Base-by-base conservation (phyloP, 495 filamentous ascomycete species). In the Neurospora sp. region DNA sequence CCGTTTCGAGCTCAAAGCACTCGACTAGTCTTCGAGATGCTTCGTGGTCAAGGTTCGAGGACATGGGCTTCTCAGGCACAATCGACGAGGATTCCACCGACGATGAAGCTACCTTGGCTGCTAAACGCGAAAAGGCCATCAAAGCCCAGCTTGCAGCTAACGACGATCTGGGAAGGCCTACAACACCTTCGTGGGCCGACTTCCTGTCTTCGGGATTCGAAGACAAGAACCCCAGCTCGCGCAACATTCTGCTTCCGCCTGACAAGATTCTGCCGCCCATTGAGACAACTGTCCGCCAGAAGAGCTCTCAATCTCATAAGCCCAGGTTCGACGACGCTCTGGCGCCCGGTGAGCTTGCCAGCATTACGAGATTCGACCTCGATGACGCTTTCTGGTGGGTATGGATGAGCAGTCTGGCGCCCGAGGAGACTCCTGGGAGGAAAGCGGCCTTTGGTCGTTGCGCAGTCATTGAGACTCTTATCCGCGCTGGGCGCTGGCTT, bases 301-400 rank as follows among this genome's bases (percentile, higher is more conserved):
- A 90, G 71, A 97, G 93, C 81, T 95, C 94, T 3, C 93, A 95
- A 80, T 97, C 94, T n/a, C 91, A 97, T 78, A 88, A 87, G 68
- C 89, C 90, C 12, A 86, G 87, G 61, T 78, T 90, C 18, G 89
- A 93, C 42, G 80, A 85, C 35, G 81, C 89, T 59, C 84, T 98
- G 3, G 94, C 97, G 71, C 96, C 95, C 3, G 96, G 94, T 47
- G 96, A 99, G 85, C 86, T 99, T 61, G 95, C 95, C 35, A 97
- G 93, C 76, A 97, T 98, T 75, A 91, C 87, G 39, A 86, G 87
- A 61, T 87, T 99, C 68, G 92, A 96, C 73, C 84, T 98, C 12
- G 96, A 99, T 77, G 96, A 98, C 78, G 91, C 94, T 0, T 99
- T 99, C 80, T 99, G 96, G 96, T 99, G 96, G 96, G 96, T 98